phyloP scores from a whole-genome alignment of 768 basidiomycete genomes.

The Macrolepiota fuliginosa region DNA sequence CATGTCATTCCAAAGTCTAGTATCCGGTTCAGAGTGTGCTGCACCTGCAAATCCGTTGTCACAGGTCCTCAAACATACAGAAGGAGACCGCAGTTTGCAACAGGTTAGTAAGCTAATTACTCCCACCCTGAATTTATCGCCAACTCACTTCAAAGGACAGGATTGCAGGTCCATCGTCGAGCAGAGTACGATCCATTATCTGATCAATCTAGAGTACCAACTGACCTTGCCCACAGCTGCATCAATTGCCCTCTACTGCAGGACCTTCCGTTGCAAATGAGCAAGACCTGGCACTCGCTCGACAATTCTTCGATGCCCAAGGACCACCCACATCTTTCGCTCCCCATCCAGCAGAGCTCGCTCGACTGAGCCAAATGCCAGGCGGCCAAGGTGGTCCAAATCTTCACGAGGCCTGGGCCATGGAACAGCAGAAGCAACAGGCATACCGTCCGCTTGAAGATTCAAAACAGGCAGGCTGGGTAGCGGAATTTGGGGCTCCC shows the following conservation, averaged over 20 bases:
- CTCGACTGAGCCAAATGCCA: conserved; percentile 31
- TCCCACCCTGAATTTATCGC: conserved; percentile 5
- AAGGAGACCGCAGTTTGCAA: conserved; percentile 85
- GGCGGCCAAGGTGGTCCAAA: conserved; percentile 28
- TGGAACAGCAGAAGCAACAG: conserved; percentile 42
- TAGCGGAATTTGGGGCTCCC: conserved; percentile 48
- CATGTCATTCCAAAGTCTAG: conserved; percentile 77
- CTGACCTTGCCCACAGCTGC: conserved; percentile 47
- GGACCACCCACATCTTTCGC: conserved; percentile 31
- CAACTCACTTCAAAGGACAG: conserved; percentile 53
- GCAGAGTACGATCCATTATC: conserved; percentile 45
- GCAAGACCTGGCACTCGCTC: conserved; percentile 71
- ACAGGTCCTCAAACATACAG: conserved; percentile 87
- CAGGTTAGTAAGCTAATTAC: conserved; percentile 49
- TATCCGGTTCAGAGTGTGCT: conserved; percentile 90
- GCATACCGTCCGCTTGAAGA: conserved; percentile 33
- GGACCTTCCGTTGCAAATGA: conserved; percentile 45
- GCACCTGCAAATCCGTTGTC: conserved; percentile 82
- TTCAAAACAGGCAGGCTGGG: conserved; percentile 43
- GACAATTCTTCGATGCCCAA: conserved; percentile 71
- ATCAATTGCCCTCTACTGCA: conserved; percentile 67
- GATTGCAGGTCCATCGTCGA: conserved; percentile 68
- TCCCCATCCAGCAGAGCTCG: conserved; percentile 27
- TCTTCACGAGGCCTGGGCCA: conserved; percentile 51
- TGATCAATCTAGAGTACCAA: neutral